Evolutionary conservation across 1,139 yeast genomes (phyloP), one percentile per base, ranked within the genome.

Genomic region (Sugiyamaella castrensis): DNA sequence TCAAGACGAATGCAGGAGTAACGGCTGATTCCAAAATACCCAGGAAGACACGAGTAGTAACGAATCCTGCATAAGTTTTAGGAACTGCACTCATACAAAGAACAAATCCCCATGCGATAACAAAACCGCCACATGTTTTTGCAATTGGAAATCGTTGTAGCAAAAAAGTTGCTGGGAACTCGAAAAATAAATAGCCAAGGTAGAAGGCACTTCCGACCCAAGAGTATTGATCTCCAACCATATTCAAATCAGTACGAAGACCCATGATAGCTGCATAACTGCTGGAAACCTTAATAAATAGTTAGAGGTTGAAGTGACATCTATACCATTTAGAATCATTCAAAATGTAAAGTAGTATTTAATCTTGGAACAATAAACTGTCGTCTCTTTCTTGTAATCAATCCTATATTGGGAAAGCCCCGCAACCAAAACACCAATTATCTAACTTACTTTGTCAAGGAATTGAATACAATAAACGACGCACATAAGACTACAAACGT

Each of bases 191-290:
- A 54, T 76, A 77, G 2, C 79, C 81, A 49, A 75, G 71, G 55
- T 76, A 75, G 60, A 82, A 81, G 30, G 80, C 75, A 1, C 85
- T 79, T 13, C 81, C 80, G 36, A 78, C 69, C 77, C 84, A 80
- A 11, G 73, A 69, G 55, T 71, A 74, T 45, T 70, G 70, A 34
- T 66, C 61, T 9, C 72, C 73, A 16, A 60, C 55, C 66, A 62
- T 62, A 40, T 59, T 30, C 47, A 73, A 56, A 52, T 73, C 69
- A 2, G 64, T 59, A 49, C 70, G 68, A 37, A 81, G 71, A 0
- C 86, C 86, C 74, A 82, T 71, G 43, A 83, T 72, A 0, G 85
- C 72, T 4, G 86, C 87, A 51, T 75, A 76, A 13, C 82, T 71
- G 34, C 74, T 79, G 7, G 86, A 69, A 4, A 19, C 24, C 24